These are phyloP conservation scores for Chenopodium quinoa DNA, from an alignment of 148 eudicot species.

Conservation along the genomic window DNA sequence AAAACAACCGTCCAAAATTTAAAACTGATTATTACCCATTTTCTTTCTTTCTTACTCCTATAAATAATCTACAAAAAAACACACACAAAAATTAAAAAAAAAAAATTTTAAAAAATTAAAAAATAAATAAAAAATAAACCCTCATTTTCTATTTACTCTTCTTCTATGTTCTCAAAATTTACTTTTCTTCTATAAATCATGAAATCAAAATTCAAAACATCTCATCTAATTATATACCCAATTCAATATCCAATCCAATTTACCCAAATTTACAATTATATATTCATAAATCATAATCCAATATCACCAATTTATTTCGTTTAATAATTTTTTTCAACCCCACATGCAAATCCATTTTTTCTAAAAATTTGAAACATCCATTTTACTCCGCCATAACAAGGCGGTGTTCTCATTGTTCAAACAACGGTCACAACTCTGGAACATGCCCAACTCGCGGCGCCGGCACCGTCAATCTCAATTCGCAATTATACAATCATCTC, in stretches of 20 bases:
- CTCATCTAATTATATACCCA: background rate
- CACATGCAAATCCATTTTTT: slow-evolving; percentile 12
- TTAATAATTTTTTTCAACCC: background rate
- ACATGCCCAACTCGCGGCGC: slow-evolving; percentile 56
- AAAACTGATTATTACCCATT: background rate
- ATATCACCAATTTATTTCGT: background rate
- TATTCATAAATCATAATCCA: too few relatives aligned
- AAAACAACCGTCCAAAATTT: too few relatives aligned
- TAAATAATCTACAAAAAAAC: too few relatives aligned
- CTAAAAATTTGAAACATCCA: too few relatives aligned
- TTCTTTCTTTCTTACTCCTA: background rate
- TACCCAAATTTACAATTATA: background rate
- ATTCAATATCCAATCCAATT: background rate
- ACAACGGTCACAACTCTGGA: slow-evolving; percentile 83
- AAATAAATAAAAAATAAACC: too few relatives aligned
- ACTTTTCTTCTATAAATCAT: background rate
- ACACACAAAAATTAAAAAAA: background rate
- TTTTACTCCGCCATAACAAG: slow-evolving; percentile 48
- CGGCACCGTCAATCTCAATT: background rate
- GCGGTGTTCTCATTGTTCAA: slow-evolving; percentile 78
- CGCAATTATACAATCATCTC: too few relatives aligned
- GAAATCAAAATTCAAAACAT: too few relatives aligned
- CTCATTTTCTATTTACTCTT: too few relatives aligned
- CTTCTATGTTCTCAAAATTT: too few relatives aligned
- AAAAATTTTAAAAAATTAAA: background rate